These are phyloP conservation scores for Exophiala oligosperma DNA, from an alignment of 2,329 filamentous ascomycete genomes.

Conservation along the genomic window DNA sequence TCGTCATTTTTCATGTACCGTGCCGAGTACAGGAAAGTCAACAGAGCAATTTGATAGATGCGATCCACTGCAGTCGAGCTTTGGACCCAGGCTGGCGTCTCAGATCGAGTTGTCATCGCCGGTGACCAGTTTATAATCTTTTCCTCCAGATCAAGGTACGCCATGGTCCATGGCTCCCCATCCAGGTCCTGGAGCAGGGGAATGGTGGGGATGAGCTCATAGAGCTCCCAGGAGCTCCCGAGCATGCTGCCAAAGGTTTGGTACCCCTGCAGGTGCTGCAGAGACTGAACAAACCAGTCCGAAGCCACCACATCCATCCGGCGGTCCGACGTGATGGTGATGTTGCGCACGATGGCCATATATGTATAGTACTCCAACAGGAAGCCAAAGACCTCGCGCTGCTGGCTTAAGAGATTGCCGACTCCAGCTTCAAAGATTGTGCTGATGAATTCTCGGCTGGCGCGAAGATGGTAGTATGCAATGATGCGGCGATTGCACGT, in stretches of 20 bases:
- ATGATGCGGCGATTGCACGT: not conserved
- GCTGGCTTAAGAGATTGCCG: not conserved
- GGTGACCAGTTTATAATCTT: not conserved
- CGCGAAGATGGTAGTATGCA: constrained; percentile 1
- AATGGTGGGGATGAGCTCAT: not conserved
- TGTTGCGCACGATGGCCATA: not conserved
- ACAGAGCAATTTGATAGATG: not conserved
- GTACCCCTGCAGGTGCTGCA: not conserved
- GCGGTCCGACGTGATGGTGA: not conserved
- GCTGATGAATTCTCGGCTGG: not conserved
- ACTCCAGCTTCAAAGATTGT: not conserved
- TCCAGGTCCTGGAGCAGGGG: too few species aligned
- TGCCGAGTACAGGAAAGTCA: not conserved
- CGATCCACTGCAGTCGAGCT: not conserved
- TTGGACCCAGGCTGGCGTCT: not conserved
- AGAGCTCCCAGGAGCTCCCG: not conserved
- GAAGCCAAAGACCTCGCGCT: not conserved
- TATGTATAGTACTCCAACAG: constrained; percentile 1
- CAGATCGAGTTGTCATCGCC: not conserved
- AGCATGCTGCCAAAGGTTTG: constrained; percentile 1
- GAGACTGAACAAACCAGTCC: constrained; percentile 1
- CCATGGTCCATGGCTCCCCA: too few species aligned
- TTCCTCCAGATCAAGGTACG: not conserved
- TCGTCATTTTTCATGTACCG: not conserved
- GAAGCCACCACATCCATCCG: not conserved